Conservation (phyloP, 495 filamentous ascomycete genomes). For the Neurospora cerealis region DNA sequence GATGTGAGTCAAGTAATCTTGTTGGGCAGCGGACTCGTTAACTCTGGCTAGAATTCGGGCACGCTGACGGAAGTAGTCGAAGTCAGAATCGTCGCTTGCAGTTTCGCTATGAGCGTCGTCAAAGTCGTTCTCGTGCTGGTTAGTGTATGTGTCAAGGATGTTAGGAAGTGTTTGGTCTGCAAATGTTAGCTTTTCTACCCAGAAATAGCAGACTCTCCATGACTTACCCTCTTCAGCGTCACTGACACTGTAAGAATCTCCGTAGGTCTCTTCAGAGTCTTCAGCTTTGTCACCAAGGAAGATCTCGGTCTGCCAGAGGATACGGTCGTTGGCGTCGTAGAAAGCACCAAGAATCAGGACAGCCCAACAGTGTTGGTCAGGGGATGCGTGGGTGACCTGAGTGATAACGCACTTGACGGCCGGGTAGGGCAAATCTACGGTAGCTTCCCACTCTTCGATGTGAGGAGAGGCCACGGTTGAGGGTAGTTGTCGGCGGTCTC, state of each 20-base stretch:
- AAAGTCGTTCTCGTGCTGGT: not conserved
- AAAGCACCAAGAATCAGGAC: constrained; percentile 20
- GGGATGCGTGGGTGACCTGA: not conserved
- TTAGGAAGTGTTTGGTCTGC: not conserved
- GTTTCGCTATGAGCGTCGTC: not conserved
- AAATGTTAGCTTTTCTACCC: not conserved
- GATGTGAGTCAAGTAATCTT: not conserved
- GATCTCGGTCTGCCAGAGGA: not conserved
- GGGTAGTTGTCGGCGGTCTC: not conserved
- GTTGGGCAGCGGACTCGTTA: not conserved
- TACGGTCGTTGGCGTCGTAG: not conserved
- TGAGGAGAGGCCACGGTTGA: not conserved
- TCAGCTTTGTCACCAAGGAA: not conserved
- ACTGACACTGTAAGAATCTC: not conserved
- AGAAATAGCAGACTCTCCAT: too few relatives aligned
- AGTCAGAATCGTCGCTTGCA: not conserved
- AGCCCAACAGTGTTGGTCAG: constrained; percentile 12
- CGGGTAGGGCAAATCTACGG: constrained; percentile 12
- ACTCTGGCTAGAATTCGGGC: not conserved
- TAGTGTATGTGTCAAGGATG: not conserved
- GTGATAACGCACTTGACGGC: constrained; percentile 19
- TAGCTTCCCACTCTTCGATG: not conserved
- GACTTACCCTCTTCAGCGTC: not conserved
- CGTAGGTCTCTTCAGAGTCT: not conserved
- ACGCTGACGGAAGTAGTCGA: not conserved